Conservation (phyloP, 75 land plant species). For the Azolla pinnata region DNA sequence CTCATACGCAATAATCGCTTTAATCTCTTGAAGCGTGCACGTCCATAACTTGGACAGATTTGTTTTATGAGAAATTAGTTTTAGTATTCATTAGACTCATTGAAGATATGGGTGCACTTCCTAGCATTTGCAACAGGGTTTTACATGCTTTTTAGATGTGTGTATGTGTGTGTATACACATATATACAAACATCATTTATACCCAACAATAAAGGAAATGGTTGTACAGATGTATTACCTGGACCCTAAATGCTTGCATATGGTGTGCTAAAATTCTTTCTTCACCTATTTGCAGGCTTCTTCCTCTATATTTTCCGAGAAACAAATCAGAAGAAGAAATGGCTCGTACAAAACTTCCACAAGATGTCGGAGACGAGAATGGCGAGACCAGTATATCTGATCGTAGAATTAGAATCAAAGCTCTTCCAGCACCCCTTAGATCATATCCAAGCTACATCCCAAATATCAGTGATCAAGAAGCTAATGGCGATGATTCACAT, state of each 20-base stretch:
- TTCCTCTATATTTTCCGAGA: conserved; percentile 94
- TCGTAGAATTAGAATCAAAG: conserved; percentile 90
- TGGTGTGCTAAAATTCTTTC: conserved; percentile 4
- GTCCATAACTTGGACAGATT: too few species aligned
- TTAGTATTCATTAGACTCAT: too few species aligned
- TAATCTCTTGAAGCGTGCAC: too few species aligned
- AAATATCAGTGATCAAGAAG: neutral
- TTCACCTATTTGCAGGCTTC: conserved; percentile 75
- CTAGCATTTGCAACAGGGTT: too few species aligned
- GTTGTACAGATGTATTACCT: too few species aligned
- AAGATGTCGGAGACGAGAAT: conserved; percentile 99
- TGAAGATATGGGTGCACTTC: too few species aligned
- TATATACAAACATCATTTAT: too few species aligned
- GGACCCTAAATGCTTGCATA: too few species aligned
- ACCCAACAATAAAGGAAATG: too few species aligned
- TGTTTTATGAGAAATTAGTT: too few species aligned
- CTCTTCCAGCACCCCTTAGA: conserved; percentile 47
- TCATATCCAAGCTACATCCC: neutral
- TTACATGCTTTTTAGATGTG: neutral
- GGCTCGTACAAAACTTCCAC: conserved; percentile 78
- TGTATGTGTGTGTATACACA: neutral
- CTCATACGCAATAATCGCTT: too few species aligned
- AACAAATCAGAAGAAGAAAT: conserved; percentile 86
- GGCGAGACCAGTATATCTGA: conserved; percentile 91
- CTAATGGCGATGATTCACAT: neutral